These are phyloP conservation scores for Parasitella parasitica DNA, from an alignment of 371 early-diverging fungal species.

Conservation along the genomic window DNA sequence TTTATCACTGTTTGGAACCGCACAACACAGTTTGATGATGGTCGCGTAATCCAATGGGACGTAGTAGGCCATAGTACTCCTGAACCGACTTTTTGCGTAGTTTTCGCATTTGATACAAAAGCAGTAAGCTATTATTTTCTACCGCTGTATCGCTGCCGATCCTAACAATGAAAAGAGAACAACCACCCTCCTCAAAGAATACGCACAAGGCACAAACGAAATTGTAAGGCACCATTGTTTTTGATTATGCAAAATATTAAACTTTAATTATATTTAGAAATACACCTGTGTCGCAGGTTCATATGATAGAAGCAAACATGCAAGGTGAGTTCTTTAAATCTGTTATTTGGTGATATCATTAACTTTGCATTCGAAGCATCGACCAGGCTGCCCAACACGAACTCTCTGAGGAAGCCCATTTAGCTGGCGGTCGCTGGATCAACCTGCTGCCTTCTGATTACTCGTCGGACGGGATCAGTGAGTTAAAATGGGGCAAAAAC, in stretches of 20 bases:
- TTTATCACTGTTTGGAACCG: conserved; percentile 61
- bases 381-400: conserved; percentile 59
- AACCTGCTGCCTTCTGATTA: conserved; percentile 47
- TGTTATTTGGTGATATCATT: background rate
- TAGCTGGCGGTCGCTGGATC: conserved; percentile 57
- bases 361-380: conserved; percentile 24
- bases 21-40: conserved; percentile 54
- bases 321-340: conserved; percentile 32
- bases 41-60: conserved; percentile 59
- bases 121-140: conserved; percentile 19
- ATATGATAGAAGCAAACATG: conserved; percentile 58
- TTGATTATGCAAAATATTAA: background rate
- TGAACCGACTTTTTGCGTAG: conserved; percentile 49
- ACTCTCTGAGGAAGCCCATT: conserved; percentile 63
- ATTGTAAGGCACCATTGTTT: conserved; percentile 31
- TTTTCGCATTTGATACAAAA: conserved; percentile 48
- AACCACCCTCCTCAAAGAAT: conserved; percentile 60
- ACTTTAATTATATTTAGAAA: conserved; percentile 30
- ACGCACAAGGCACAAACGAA: conserved; percentile 66
- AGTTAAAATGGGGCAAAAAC: conserved; percentile 67
- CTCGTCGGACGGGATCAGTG: conserved; percentile 52
- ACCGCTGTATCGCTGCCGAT: background rate
- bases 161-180: conserved; percentile 45
- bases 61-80: conserved; percentile 54
- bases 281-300: conserved; percentile 64